phyloP scores from a whole-genome alignment of 1,139 yeast genomes.

The Diutina sp. region DNA sequence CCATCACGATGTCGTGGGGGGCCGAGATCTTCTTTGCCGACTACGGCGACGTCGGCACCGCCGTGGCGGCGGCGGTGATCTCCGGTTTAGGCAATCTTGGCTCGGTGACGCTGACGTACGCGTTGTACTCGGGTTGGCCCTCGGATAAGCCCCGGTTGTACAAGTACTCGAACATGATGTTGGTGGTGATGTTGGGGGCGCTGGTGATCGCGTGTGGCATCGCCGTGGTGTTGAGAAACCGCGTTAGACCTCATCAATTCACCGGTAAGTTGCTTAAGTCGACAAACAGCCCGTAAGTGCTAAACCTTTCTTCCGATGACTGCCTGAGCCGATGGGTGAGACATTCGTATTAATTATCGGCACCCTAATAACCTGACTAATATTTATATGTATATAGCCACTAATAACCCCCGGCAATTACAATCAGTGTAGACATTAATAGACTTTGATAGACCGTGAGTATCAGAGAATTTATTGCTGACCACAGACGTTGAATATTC shows the following conservation, averaged over 20 bases:
- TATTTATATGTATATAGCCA: too few species aligned
- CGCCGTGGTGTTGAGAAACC: not conserved
- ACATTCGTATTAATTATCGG: too few species aligned
- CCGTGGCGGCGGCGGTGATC: conserved; percentile 72
- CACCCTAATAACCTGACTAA: too few species aligned
- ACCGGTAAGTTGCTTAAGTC: not conserved
- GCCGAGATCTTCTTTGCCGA: conserved; percentile 61
- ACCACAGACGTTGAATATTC: too few species aligned
- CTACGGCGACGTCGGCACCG: conserved; percentile 78
- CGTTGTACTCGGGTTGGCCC: conserved; percentile 81
- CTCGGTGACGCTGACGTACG: conserved; percentile 75
- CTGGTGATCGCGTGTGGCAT: conserved; percentile 35
- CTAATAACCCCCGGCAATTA: too few species aligned
- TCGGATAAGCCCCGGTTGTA: conserved; percentile 50
- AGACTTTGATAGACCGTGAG: too few species aligned
- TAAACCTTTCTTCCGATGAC: too few species aligned
- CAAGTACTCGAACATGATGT: conserved; percentile 70
- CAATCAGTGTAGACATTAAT: too few species aligned
- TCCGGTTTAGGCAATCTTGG: conserved; percentile 83
- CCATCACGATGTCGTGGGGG: conserved; percentile 79
- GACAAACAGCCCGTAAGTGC: too few species aligned
- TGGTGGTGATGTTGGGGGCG: conserved; percentile 63
- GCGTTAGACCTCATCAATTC: not conserved
- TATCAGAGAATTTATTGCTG: too few species aligned
- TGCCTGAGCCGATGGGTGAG: too few species aligned